Percentiles rank a stretch among this genome's conserved stretches.
phyloP scores from a whole-genome alignment of 2,329 filamentous ascomycete species.

The Pseudogymnoascus destructans region DNA sequence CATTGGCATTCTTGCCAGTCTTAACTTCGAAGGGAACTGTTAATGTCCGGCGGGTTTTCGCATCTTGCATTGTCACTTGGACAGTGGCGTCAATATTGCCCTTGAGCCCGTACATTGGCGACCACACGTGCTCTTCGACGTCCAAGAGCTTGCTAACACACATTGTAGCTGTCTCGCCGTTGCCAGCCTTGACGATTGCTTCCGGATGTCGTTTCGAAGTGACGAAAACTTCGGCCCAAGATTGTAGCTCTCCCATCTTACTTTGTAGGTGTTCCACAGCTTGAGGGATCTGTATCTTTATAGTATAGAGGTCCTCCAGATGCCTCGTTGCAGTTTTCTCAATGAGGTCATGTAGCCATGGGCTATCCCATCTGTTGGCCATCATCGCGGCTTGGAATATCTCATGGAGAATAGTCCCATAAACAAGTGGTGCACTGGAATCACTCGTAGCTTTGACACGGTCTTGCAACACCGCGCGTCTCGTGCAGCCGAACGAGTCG shows the following conservation, averaged over 20 bases:
- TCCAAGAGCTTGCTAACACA: conserved; percentile 89
- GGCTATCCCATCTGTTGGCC: conserved; percentile 64
- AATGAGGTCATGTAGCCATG: conserved; percentile 54
- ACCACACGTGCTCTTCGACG: conserved; percentile 97
- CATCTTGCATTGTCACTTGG: conserved; percentile 68
- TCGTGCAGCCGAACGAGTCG: conserved; percentile 87
- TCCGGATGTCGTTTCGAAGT: conserved; percentile 52
- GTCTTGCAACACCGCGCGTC: conserved; percentile 86
- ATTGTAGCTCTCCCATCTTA: conserved; percentile 68
- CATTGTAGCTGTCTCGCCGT: conserved; percentile 63
- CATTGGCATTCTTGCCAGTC: conserved; percentile 73
- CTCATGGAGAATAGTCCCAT: conserved; percentile 88
- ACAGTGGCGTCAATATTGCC: conserved; percentile 97
- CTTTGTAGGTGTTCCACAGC: conserved; percentile 69
- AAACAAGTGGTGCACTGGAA: conserved; percentile 67
- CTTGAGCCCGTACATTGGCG: conserved; percentile 91
- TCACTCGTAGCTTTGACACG: conserved; percentile 83
- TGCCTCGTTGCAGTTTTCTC: conserved; percentile 59
- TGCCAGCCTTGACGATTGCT: conserved; percentile 66
- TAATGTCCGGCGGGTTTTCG: conserved; percentile 44
- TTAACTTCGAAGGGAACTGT: conserved; percentile 94
- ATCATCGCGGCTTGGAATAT: conserved; percentile 86
- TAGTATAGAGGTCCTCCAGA: conserved; percentile 79
- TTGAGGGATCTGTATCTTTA: conserved; percentile 59
- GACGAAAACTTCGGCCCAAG: conserved; percentile 77